Base-by-base conservation (phyloP, 495 filamentous ascomycete species). In the Neurospora sp. region DNA sequence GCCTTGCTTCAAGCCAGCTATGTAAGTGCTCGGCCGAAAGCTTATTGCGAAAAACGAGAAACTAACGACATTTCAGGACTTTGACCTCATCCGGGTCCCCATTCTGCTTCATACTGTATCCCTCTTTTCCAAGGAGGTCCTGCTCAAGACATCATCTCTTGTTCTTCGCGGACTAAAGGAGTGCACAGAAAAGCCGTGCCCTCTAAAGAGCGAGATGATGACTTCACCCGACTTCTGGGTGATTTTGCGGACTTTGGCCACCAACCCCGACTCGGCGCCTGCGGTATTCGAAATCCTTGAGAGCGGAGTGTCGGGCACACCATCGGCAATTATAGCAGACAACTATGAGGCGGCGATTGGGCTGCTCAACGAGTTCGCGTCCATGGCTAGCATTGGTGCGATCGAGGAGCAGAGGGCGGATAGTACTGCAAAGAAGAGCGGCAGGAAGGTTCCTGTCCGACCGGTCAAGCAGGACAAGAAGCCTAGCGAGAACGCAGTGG, bases 161-260 rank as follows among this genome's bases (percentile, higher is more conserved):
- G 87, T 94, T 1, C 83, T 97, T 38, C 90, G 92, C 77, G 94
- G 96, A 3, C 83, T 99, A 16, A 87, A 88, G 38, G 84, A 91
- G 22, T 98, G 96, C 77, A 89, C 95, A 72, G 88, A 90, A 68
- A 88, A 92, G 71, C 88, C 92, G 0, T 89, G 89, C 37, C 89
- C 90, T 35, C 86, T 99, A 27, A 88, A 93, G 71, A 97, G 91
- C 74, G 95, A 98, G 81, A 93, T 98, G 73, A 94, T 95, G 77
- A 94, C 93, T 22, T 97, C 95, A 37, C 96, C 96, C 1, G 96
- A 99, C 76, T 98, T 99, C 81, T 99, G 96, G 96, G 91, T 93
- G 18, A 94, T 97, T 47, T 83, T 99, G 42, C 88, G 92, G 73
- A 89, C 89, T 10, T 84, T 99, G 41, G 88, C 92, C 44, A 82